Percentiles rank a stretch among this genome's conserved stretches.
These are phyloP conservation scores for Globisporangium paroecandrum DNA, from an alignment of 352 stramenopile species.

Conservation along the genomic window DNA sequence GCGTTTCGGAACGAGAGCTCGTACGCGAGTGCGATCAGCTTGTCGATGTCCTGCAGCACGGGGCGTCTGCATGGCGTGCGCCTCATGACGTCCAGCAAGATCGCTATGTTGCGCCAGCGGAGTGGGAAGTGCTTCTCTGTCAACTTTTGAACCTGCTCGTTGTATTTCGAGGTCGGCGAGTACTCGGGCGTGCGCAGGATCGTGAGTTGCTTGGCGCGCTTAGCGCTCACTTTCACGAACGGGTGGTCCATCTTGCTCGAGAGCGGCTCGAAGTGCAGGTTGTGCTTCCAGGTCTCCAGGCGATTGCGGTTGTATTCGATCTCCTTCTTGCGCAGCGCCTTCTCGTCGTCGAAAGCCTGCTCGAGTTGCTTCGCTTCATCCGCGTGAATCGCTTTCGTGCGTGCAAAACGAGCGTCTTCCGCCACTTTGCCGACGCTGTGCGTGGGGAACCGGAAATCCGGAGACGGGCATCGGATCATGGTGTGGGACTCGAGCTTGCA, in stretches of 20 bases:
- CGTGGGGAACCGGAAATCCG: slow-evolving; percentile 29
- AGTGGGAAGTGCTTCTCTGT: slow-evolving; percentile 34
- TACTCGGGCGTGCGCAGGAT: slow-evolving; percentile 53
- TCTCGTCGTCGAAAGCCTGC: slow-evolving; percentile 32
- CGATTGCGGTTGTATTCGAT: slow-evolving; percentile 35
- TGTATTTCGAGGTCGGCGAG: slow-evolving; percentile 33
- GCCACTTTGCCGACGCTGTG: slow-evolving; percentile 23
- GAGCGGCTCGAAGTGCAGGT: slow-evolving; percentile 44
- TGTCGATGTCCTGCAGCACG: slow-evolving; percentile 67
- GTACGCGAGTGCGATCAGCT: slow-evolving; percentile 44
- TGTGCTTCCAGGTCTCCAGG: slow-evolving; percentile 34
- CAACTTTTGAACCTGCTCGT: slow-evolving; percentile 33
- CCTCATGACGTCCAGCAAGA: slow-evolving; percentile 52
- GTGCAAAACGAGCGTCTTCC: slow-evolving; percentile 23
- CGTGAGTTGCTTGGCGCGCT: slow-evolving; percentile 34
- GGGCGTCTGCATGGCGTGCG: slow-evolving; percentile 51
- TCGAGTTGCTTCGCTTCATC: slow-evolving; percentile 29
- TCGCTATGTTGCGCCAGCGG: slow-evolving; percentile 43
- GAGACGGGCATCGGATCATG: slow-evolving; percentile 50
- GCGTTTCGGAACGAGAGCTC: slow-evolving; percentile 48
- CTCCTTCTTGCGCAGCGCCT: slow-evolving; percentile 22
- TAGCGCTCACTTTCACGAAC: slow-evolving; percentile 35
- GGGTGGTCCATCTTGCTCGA: slow-evolving; percentile 43
- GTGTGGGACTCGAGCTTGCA: slow-evolving; percentile 24
- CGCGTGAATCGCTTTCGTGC: slow-evolving; percentile 26